phyloP scores from a whole-genome alignment of 2,329 filamentous ascomycete genomes.

The Neobulgaria alba region DNA sequence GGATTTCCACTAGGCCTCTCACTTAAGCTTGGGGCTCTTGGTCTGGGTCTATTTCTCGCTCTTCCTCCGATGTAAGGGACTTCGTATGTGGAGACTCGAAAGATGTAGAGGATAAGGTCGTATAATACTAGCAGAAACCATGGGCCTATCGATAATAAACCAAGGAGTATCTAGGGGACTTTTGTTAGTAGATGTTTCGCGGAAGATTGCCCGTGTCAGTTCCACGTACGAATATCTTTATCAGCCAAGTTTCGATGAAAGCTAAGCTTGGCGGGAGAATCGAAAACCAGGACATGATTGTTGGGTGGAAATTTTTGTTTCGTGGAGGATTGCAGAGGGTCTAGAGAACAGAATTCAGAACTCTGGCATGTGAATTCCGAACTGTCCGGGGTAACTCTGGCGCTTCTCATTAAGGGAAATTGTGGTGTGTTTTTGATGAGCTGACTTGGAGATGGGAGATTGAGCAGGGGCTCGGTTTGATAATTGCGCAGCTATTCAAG shows the following conservation, averaged over 20 bases:
- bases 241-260: conserved; percentile 52
- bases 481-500: no score
- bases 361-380: no score
- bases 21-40: conserved; percentile 52
- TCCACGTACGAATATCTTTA: conserved; percentile 49
- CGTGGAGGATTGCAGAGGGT: no score
- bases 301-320: no score
- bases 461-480: no score
- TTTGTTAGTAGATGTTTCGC: conserved; percentile 8
- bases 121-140: conserved; percentile 55
- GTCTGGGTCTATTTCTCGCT: conserved; percentile 48
- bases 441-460: no score
- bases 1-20: conserved; percentile 45
- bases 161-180: conserved; percentile 48
- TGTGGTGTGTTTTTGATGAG: no score
- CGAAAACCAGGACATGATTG: conserved; percentile 61
- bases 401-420: no score
- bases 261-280: conserved; percentile 51
- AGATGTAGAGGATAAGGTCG: conserved; percentile 53
- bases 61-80: conserved; percentile 52
- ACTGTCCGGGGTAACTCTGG: no score
- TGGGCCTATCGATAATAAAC: conserved; percentile 50
- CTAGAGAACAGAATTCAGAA: background rate
- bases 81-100: conserved; percentile 48
- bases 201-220: background rate